Evolutionary conservation across 345 rosid genomes (phyloP).

Genomic region (Populus ilicifolia): DNA sequence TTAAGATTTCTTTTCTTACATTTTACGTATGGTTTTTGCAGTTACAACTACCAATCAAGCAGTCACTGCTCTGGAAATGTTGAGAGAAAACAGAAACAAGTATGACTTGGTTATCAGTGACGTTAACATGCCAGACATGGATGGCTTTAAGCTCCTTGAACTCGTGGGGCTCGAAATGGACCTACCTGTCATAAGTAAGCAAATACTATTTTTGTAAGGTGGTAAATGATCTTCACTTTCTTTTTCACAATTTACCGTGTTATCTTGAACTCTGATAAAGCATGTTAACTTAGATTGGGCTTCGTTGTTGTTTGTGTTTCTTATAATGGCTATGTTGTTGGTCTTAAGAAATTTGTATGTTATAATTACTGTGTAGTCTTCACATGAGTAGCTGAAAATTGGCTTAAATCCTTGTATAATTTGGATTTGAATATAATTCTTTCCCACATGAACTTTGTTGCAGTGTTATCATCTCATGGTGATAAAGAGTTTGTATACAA

Average conservation of each 20-base stretch:
- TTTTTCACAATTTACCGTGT: background rate
- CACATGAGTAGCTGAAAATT: background rate
- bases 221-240: background rate
- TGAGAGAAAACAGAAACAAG: slow-evolving; percentile 51
- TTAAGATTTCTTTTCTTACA: slow-evolving; percentile 2
- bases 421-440: background rate
- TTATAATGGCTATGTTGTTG: background rate
- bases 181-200: slow-evolving; percentile 79
- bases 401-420: background rate
- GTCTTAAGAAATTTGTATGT: background rate
- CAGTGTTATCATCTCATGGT: slow-evolving; percentile 86
- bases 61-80: slow-evolving; percentile 45
- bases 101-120: slow-evolving; percentile 72
- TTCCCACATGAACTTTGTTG: slow-evolving; percentile 10
- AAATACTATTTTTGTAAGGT: background rate
- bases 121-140: slow-evolving; percentile 81
- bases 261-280: background rate
- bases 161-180: slow-evolving; percentile 84
- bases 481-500: slow-evolving; percentile 77
- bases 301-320: slow-evolving; percentile 1
- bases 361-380: background rate
- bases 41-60: slow-evolving; percentile 63
- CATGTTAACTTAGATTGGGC: slow-evolving; percentile 1
- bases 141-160: slow-evolving; percentile 78
- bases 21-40: slow-evolving; percentile 26